Base-by-base conservation (phyloP, 2,329 filamentous ascomycete species). In the Trichoderma atrobrunneum region DNA sequence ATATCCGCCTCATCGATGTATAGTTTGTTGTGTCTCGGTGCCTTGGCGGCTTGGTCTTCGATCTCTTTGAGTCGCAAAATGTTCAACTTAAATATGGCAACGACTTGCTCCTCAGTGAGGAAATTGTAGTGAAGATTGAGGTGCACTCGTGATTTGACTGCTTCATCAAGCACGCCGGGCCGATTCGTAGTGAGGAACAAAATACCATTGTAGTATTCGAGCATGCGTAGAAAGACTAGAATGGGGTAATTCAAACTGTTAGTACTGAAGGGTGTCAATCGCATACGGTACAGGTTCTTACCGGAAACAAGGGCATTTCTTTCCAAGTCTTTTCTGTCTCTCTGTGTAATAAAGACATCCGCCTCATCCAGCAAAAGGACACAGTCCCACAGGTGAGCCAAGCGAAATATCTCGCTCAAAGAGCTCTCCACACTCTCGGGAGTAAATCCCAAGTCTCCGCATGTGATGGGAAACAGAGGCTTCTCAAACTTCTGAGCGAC, bases 191-290 rank as follows among this genome's bases (percentile, higher is more conserved):
- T 82, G 1, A 82, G 75, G 39, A 82, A 78, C 0, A 82, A 66
- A 24, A 82, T 82, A 18, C 81, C 79, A 11, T 76, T 75, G 67
- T 80, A 81, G 69, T 81, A 81, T 61, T 81, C 80, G 8, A 82
- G 74, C 0, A 79, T 77, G 5, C 81, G 78, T 12, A 82, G 72
- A 61, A 83, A 82, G 0, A 82, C 84, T 72, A 36, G 16, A 26
- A n/a, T n/a, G 3, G 8, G 18, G 7, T 3, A 14, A 2, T 21
- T n/a, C n/a, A 18, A 21, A 24, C 28, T 10, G 24, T 66, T 16
- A 66, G 48, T 21, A 28, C 21, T 7, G 12, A 26, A n/a, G 3
- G 18, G 2, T 10, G 4, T 8, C 3, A 7, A 51, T 51, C 5
- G 1, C 21, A 3, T 11, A 14, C 3, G 14, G 10, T 21, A 26